Conservation (phyloP, 345 rosid species). For the Cochlearia excelsa region DNA sequence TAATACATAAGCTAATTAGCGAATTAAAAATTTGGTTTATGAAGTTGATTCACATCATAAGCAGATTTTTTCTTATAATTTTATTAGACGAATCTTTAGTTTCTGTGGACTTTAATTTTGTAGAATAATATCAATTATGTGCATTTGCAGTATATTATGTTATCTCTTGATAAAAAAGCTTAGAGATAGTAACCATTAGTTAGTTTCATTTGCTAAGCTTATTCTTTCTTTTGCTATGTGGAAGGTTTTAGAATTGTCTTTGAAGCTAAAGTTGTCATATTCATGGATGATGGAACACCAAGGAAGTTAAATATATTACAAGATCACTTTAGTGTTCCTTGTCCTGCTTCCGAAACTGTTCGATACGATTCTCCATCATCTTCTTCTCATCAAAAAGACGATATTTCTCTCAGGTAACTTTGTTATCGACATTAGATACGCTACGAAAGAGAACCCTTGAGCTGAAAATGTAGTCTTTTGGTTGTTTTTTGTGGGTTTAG, state of each 20-base stretch:
- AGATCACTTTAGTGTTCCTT: constrained; percentile 68
- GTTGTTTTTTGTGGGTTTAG: constrained; percentile 43
- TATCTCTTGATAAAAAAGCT: too few species aligned
- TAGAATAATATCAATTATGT: too few species aligned
- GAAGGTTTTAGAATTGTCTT: constrained; percentile 17
- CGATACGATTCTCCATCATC: constrained; percentile 43
- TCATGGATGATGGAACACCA: constrained; percentile 67
- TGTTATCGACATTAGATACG: background rate
- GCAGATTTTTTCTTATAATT: too few species aligned
- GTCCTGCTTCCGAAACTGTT: constrained; percentile 35
- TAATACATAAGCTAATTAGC: too few species aligned
- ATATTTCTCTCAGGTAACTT: constrained; percentile 45
- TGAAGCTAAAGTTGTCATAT: constrained; percentile 25
- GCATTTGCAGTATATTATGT: too few species aligned
- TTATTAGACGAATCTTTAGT: too few species aligned
- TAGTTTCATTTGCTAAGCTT: background rate
- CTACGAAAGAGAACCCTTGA: constrained; percentile 2
- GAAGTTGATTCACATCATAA: too few species aligned
- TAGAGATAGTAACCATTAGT: background rate
- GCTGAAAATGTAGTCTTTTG: constrained; percentile 25
- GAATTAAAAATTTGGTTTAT: too few species aligned
- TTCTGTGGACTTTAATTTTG: too few species aligned
- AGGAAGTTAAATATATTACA: constrained; percentile 60
- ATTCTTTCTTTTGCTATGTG: background rate
- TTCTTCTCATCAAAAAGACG: constrained; percentile 38